Evolutionary conservation across 768 basidiomycete genomes (phyloP).

Genomic region (Sistotremastrum suecicum): DNA sequence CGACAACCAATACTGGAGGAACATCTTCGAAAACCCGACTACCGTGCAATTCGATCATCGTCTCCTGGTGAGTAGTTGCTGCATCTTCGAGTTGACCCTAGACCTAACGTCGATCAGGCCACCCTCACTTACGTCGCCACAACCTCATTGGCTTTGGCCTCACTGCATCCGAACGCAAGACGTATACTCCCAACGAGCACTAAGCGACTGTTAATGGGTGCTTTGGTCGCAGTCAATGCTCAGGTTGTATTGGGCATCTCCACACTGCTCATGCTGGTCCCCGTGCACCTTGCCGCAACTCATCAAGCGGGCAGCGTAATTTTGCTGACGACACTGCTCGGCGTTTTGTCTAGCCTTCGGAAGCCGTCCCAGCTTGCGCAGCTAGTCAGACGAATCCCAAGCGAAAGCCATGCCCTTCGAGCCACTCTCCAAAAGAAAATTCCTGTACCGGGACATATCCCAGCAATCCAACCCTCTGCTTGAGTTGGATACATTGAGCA

Average conservation of each 20-base stretch:
- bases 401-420: constrained; percentile 2
- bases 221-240: constrained; percentile 69
- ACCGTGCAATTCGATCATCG: constrained; percentile 98
- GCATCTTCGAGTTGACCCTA: background rate
- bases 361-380: constrained; percentile 53
- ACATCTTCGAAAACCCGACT: constrained; percentile 92
- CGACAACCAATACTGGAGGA: constrained; percentile 87
- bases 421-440: background rate
- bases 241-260: constrained; percentile 69
- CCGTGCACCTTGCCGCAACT: constrained; percentile 78
- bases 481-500: no score
- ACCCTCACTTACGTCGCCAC: constrained; percentile 70
- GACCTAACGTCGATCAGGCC: constrained; percentile 35
- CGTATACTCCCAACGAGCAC: constrained; percentile 46
- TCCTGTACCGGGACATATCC: no score
- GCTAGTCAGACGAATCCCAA: constrained; percentile 30
- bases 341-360: constrained; percentile 57
- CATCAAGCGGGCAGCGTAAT: constrained; percentile 94
- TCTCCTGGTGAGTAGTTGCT: constrained; percentile 50
- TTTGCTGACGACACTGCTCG: constrained; percentile 71
- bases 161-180: constrained; percentile 34
- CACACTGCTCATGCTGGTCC: constrained; percentile 86
- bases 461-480: no score
- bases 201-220: constrained; percentile 34
- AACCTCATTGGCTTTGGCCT: constrained; percentile 44